Evolutionary conservation across 129 eudicot genomes (phyloP), one percentile per base, ranked within the genome.

Genomic region (Smallanthus sonchifolius): DNA sequence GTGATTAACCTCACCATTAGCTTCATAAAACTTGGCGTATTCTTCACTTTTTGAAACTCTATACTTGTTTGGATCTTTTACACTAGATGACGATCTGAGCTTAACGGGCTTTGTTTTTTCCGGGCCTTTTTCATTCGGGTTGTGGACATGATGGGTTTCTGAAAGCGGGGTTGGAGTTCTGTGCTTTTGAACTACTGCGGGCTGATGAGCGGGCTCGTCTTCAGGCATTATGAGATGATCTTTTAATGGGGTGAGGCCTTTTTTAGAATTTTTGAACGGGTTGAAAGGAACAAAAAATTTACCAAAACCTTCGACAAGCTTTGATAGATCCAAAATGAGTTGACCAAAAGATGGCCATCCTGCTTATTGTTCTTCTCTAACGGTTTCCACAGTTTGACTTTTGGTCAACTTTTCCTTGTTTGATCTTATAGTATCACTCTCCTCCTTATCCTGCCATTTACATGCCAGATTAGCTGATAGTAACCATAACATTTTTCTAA

Each of bases 291-390:
- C 64, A 56, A 87, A 80, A 35, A 85, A 42, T 59, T 78, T 76
- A 7, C 84, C 83, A 10, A 87, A 76, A 5, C 80, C 60, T 86
- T 90, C 98, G 2, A 90, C 83, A 32, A 90, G 76, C 72, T 87
- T 93, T 30, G 85, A 84, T 36, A 93, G 81, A 84, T 93, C 97
- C 56, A 76, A 37, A 32, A 88, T 34, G 11, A 93, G 91, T 76
- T 84, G 95, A 14, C 92, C 83, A 37, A 93, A 83, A 19, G 98
- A 90, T 8, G 98, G 96, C 98, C 92, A 93, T 37, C 86, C 89
- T 57, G 97, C 87, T 82, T 91, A 94, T 72, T 72, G 88, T 65
- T 85, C 96, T 68, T 86, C 93, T 78, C 81, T 90, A 36, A 79
- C 75, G n/a, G 78, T 73, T 60, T 80, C 89, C 35, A 79, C 86